Evolutionary conservation across 176 grass and related monocot genomes (phyloP).

Genomic region (Tuctoria greenei): DNA sequence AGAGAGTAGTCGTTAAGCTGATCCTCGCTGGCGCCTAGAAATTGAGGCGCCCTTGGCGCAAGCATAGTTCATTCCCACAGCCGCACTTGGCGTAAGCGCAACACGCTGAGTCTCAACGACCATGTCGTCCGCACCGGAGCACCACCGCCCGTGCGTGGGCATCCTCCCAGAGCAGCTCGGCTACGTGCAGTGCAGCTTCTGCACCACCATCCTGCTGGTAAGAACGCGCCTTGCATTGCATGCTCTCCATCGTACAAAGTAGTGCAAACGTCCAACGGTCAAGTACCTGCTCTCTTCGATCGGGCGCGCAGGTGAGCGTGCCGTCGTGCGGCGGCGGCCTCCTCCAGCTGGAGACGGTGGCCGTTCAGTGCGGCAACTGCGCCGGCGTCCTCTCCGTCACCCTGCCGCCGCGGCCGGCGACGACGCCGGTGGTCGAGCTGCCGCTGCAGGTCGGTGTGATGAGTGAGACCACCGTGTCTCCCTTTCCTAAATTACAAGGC

Average conservation of each 20-base stretch:
- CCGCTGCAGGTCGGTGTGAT: constrained; percentile 32
- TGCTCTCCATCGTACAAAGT: background rate
- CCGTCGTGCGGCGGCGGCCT: constrained; percentile 37
- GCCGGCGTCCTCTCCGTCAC: constrained; percentile 55
- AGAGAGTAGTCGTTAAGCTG: background rate
- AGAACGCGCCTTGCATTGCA: background rate
- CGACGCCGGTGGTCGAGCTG: constrained; percentile 36
- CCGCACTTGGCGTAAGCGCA: background rate
- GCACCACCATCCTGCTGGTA: constrained; percentile 59
- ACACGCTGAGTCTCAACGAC: background rate
- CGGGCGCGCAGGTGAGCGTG: constrained; percentile 51
- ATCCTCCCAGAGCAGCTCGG: constrained; percentile 56
- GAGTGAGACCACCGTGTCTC: background rate
- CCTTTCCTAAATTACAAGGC: too few species aligned
- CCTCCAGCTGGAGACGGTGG: constrained; percentile 54
- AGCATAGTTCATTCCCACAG: background rate
- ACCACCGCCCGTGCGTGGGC: constrained; percentile 17
- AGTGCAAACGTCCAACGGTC: background rate
- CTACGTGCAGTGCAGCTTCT: constrained; percentile 68
- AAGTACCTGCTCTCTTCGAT: background rate
- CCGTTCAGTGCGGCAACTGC: constrained; percentile 69
- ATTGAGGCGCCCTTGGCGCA: background rate
- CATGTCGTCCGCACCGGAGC: constrained; percentile 31
- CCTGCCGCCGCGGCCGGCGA: constrained; percentile 5
- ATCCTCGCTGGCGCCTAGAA: constrained; percentile 17